Evolutionary conservation across 306 rosid genomes (phyloP).

Genomic region (Gastrolobium villosum): DNA sequence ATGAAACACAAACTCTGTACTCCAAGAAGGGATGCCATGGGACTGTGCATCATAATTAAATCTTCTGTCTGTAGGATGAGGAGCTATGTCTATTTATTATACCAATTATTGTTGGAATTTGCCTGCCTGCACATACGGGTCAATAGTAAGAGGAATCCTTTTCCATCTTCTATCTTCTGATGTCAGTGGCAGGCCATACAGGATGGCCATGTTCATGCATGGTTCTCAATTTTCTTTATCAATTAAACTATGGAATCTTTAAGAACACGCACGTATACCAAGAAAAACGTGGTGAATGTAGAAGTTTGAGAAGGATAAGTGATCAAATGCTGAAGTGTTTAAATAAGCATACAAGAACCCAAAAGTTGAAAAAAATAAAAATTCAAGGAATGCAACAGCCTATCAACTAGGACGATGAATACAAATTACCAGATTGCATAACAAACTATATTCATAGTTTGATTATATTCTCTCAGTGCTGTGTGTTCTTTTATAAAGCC

Average conservation of each 20-base stretch:
- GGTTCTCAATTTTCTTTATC: slow-evolving; percentile 10
- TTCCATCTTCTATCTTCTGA: slow-evolving; percentile 12
- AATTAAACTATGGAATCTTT: neutral
- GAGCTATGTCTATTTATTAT: neutral
- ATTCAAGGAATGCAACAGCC: slow-evolving; percentile 7
- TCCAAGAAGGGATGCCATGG: neutral
- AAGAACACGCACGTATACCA: neutral
- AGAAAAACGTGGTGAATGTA: neutral
- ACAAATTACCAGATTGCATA: neutral
- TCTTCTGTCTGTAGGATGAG: slow-evolving; percentile 23
- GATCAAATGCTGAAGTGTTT: neutral
- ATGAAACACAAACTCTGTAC: neutral
- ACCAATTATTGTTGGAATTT: slow-evolving; percentile 7
- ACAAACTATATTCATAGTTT: neutral
- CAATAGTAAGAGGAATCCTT: neutral
- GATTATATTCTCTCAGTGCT: neutral
- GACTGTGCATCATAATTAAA: slow-evolving; percentile 4
- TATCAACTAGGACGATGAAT: neutral
- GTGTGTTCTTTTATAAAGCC: neutral
- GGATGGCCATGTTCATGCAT: slow-evolving; percentile 5
- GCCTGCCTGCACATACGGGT: neutral
- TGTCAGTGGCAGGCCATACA: slow-evolving; percentile 21
- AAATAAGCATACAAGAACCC: neutral
- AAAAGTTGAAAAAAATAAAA: neutral
- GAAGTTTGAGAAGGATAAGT: slow-evolving; percentile 1